Conservation (phyloP, 768 basidiomycete genomes). For the Multifurca ochricompacta region DNA sequence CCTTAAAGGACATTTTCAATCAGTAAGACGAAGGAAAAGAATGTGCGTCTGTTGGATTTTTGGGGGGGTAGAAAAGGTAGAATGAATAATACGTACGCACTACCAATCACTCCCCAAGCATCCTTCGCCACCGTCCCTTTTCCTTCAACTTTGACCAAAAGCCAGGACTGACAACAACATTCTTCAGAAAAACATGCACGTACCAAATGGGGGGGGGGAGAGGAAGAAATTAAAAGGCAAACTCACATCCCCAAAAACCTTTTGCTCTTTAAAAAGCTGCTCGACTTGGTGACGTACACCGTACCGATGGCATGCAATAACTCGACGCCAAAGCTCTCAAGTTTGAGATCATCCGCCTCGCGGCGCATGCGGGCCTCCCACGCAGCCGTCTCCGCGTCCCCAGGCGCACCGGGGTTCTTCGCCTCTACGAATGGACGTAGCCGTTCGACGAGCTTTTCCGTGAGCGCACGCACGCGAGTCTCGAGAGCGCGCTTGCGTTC, state of each 20-base stretch:
- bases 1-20: constrained; percentile 26
- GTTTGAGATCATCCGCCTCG: constrained; percentile 91
- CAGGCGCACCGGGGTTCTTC: constrained; percentile 67
- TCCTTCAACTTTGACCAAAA: constrained; percentile 94
- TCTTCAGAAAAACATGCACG: constrained; percentile 36
- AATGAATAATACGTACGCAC: constrained; percentile 59
- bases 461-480: constrained; percentile 65
- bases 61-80: too few species aligned
- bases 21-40: constrained; percentile 9
- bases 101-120: constrained; percentile 93
- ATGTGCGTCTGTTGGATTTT: too few species aligned
- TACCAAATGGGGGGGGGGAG: too few species aligned
- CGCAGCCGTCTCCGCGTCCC: constrained; percentile 72
- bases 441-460: constrained; percentile 74
- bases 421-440: constrained; percentile 89
- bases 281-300: constrained; percentile 90
- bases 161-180: constrained; percentile 40
- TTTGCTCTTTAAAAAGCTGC: constrained; percentile 83
- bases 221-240: background rate
- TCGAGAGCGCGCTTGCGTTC: constrained; percentile 76
- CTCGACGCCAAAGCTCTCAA: constrained; percentile 98
- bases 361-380: constrained; percentile 71
- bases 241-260: constrained; percentile 86
- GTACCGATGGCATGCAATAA: constrained; percentile 85
- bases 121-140: constrained; percentile 88